Evolutionary conservation across 2,329 filamentous ascomycete genomes (phyloP).

Genomic region (Hypomyces perniciosus): DNA sequence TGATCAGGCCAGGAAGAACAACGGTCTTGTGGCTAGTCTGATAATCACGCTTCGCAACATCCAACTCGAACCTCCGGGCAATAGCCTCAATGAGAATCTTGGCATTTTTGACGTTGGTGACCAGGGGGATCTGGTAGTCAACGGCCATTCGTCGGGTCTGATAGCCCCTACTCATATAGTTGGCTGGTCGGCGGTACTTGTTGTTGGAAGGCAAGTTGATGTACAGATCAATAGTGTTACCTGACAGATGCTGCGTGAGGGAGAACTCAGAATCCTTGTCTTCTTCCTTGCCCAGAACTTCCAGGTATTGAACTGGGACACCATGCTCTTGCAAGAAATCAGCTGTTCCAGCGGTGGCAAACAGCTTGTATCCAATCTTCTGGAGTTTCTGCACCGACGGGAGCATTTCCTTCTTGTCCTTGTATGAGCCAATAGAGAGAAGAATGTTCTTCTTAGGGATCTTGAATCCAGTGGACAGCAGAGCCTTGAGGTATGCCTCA

Average conservation of each 20-base stretch:
- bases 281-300: constrained; percentile 73
- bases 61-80: constrained; percentile 78
- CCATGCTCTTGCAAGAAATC: constrained; percentile 94
- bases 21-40: constrained; percentile 81
- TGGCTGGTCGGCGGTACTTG: constrained; percentile 90
- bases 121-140: constrained; percentile 90
- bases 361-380: constrained; percentile 89
- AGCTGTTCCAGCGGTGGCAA: constrained; percentile 91
- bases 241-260: constrained; percentile 89
- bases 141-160: constrained; percentile 96
- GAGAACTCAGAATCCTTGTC: constrained; percentile 95
- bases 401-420: constrained; percentile 97
- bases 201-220: constrained; percentile 99
- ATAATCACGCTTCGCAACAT: constrained; percentile 78
- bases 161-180: constrained; percentile 98
- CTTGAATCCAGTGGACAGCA: constrained; percentile 94
- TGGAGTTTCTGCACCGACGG: constrained; percentile 86
- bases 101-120: constrained; percentile 98
- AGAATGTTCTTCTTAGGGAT: constrained; percentile 93
- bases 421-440: constrained; percentile 92
- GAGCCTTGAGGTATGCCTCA: constrained; percentile 93
- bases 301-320: constrained; percentile 87
- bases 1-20: constrained; percentile 68
- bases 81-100: constrained; percentile 96
- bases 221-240: constrained; percentile 97